Evolutionary conservation across 495 filamentous ascomycete genomes (phyloP).

Genomic region (Acidiella bohemica): DNA sequence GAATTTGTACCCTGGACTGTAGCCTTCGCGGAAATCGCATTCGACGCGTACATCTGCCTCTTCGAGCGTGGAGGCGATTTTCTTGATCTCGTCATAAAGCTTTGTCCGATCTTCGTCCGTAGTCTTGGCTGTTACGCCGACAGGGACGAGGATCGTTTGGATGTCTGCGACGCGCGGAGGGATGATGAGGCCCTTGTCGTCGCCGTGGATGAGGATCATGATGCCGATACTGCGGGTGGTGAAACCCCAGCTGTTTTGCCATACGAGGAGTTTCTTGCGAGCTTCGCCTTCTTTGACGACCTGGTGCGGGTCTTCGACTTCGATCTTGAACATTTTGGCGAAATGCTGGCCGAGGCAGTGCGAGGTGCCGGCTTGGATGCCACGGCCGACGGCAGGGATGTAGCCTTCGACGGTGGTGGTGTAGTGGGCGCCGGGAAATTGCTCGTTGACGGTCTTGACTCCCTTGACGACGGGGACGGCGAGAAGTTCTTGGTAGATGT

Average conservation of each 20-base stretch:
- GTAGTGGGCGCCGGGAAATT: conserved; percentile 91
- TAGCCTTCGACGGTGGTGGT: conserved; percentile 93
- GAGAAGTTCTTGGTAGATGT: conserved; percentile 81
- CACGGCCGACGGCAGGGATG: conserved; percentile 84
- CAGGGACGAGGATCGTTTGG: conserved; percentile 82
- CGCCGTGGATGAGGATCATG: conserved; percentile 95
- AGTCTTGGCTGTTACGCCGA: conserved; percentile 78
- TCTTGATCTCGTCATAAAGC: conserved; percentile 57
- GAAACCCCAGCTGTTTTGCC: conserved; percentile 98
- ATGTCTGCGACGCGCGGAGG: conserved; percentile 78
- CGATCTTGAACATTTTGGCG: conserved; percentile 96
- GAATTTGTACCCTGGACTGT: conserved; percentile 94
- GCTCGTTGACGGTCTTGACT: conserved; percentile 84
- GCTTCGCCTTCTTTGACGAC: conserved; percentile 53
- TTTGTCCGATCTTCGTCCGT: conserved; percentile 59
- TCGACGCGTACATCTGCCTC: conserved; percentile 37
- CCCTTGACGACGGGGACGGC: conserved; percentile 89
- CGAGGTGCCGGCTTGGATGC: conserved; percentile 89
- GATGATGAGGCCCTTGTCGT: conserved; percentile 85
- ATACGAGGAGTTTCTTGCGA: conserved; percentile 60
- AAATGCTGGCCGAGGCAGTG: conserved; percentile 96
- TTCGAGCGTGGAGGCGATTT: conserved; percentile 41
- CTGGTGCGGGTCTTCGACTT: conserved; percentile 74
- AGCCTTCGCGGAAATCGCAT: conserved; percentile 66
- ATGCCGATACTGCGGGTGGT: conserved; percentile 91